Evolutionary conservation across 345 rosid genomes (phyloP), one percentile per base, ranked within the genome.

Genomic region (Eucalyptus lansdowneana): DNA sequence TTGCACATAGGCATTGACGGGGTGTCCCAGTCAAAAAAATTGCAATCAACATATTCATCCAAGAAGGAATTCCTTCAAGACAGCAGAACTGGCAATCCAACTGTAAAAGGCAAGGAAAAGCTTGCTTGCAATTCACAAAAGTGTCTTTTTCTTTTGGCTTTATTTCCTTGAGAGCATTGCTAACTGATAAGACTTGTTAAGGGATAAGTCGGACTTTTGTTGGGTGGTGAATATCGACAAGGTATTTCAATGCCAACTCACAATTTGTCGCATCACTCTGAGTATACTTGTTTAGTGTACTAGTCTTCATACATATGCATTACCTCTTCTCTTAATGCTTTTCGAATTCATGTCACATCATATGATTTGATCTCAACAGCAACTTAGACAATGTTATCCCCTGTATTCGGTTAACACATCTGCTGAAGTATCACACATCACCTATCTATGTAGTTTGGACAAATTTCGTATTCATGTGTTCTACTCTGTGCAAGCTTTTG

Each of bases 181-280:
- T 1, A 62, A 62, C 69, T 62, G n/a, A 1, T 17, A 34, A 34
- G 44, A 9, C 81, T 34, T 34, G 81, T 17, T 34, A 4, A 72
- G 81, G 3, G 44, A 34, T 58, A 9, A 34, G 81, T 69, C 8
- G 81, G 44, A 5, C 81, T 72, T 42, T 34, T 34, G 81, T 34
- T 72, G 14, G 81, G 81, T 34, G 44, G 81, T 34, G 81, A 19
- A 72, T 37, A 17, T 72, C 44, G 25, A 34, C 44, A 17, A 9
- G 80, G 25, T 34, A 17, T 17, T 17, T 69, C 24, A 17, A 31
- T 34, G 25, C 44, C 24, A 40, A 17, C 7, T 69, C 5, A 22
- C 1, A 0, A 40, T 34, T 17, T 10, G 11, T 69, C 44, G 1
- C 80, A 8, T 9, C 42, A 3, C 44, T 17, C 24, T 0, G 2